Evolutionary conservation across 1,284 basidiomycete genomes (phyloP).

Genomic region (Malassezia caprae): DNA sequence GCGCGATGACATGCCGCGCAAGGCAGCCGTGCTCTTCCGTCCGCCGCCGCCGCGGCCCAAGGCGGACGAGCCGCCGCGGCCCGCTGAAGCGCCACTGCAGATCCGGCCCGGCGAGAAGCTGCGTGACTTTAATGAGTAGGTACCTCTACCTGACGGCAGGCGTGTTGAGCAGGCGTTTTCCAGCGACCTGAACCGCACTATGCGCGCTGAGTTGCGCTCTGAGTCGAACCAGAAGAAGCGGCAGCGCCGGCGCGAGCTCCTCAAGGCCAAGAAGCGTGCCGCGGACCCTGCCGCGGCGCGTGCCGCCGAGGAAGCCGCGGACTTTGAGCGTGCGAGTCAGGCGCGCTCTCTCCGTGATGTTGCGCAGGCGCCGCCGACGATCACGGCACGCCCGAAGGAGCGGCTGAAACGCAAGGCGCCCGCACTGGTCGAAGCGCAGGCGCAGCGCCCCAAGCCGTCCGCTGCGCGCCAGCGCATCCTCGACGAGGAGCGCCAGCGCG

Average conservation of each 20-base stretch:
- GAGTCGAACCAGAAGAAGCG: slow-evolving; percentile 30
- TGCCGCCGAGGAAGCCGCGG: background rate
- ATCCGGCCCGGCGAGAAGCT: slow-evolving; percentile 40
- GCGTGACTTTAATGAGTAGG: slow-evolving; percentile 31
- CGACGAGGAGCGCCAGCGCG: slow-evolving; percentile 31
- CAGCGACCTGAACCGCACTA: slow-evolving; percentile 23
- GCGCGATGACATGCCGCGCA: slow-evolving; percentile 29
- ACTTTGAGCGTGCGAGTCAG: slow-evolving; percentile 1
- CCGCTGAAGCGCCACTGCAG: slow-evolving; percentile 16
- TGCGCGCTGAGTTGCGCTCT: slow-evolving; percentile 24
- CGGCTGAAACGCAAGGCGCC: slow-evolving; percentile 16
- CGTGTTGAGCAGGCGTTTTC: slow-evolving; percentile 38
- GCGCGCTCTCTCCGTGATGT: slow-evolving; percentile 28
- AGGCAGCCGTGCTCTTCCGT: slow-evolving; percentile 30
- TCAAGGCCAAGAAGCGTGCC: slow-evolving; percentile 13
- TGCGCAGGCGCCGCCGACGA: slow-evolving; percentile 30
- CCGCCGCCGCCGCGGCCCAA: slow-evolving; percentile 21
- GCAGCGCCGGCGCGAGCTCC: slow-evolving; percentile 17
- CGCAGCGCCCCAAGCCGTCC: slow-evolving; percentile 22
- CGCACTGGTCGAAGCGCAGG: background rate
- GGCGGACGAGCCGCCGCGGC: slow-evolving; percentile 10
- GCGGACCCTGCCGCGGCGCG: background rate
- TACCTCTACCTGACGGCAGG: background rate
- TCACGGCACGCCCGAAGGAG: slow-evolving; percentile 32
- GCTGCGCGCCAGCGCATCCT: slow-evolving; percentile 33